Evolutionary conservation across 495 filamentous ascomycete species (phyloP).

Genomic region (Penicillium nucicola): DNA sequence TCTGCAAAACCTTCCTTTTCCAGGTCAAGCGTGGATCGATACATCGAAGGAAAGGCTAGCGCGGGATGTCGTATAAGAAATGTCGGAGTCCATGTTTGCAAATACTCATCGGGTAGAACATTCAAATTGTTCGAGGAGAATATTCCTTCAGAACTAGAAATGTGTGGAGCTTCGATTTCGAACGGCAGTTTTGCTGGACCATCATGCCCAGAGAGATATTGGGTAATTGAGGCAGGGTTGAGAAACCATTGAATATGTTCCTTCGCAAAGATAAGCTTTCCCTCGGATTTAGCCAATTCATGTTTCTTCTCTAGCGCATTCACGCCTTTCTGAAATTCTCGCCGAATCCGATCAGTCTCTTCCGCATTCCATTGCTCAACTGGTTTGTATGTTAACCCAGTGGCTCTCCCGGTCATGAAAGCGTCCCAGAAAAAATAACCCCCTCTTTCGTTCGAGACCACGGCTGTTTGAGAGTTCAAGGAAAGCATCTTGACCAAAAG

Average conservation of each 20-base stretch:
- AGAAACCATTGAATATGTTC: slow-evolving; percentile 33
- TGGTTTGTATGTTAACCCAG: slow-evolving; percentile 10
- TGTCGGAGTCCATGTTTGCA: slow-evolving; percentile 30
- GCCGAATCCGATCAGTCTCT: slow-evolving; percentile 11
- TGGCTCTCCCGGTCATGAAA: not conserved
- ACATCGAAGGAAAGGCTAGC: slow-evolving; percentile 34
- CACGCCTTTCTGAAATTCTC: slow-evolving; percentile 18
- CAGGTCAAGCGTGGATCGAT: slow-evolving; percentile 27
- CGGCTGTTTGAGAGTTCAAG: slow-evolving; percentile 19
- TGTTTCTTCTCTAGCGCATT: slow-evolving; percentile 26
- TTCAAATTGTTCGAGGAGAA: slow-evolving; percentile 34
- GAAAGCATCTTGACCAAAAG: slow-evolving; percentile 29
- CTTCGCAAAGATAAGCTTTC: slow-evolving; percentile 36
- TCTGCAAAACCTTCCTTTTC: slow-evolving; percentile 12
- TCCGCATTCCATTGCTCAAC: slow-evolving; percentile 24
- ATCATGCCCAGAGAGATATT: slow-evolving; percentile 1
- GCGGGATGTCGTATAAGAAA: slow-evolving; percentile 46
- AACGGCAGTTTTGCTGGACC: not conserved
- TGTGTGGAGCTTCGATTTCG: slow-evolving; percentile 2
- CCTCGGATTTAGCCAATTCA: slow-evolving; percentile 15
- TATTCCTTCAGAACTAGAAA: slow-evolving; percentile 11
- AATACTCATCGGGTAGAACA: slow-evolving; percentile 35
- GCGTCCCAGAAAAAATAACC: not conserved
- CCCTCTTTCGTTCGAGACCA: not conserved
- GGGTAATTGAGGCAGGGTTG: slow-evolving; percentile 9